These are phyloP conservation scores for Pleurozium schreberi DNA, from an alignment of 225 moss, liverwort and hornwort species.

Conservation along the genomic window DNA sequence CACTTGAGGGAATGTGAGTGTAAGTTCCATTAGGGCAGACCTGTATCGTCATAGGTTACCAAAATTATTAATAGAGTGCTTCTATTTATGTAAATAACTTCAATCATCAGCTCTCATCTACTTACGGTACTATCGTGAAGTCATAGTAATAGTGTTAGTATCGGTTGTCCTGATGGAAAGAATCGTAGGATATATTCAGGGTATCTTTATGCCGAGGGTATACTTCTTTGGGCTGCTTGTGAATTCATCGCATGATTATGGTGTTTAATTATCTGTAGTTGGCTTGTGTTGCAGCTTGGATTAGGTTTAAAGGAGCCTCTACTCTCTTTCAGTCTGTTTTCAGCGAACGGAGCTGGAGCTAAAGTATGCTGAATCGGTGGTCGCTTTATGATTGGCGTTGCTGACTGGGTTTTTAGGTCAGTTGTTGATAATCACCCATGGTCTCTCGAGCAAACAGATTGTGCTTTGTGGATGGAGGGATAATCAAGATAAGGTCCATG, in stretches of 20 bases:
- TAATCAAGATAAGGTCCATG: not conserved
- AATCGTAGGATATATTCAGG: not conserved
- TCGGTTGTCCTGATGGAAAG: not conserved
- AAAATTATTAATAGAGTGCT: not conserved
- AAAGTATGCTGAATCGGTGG: not conserved
- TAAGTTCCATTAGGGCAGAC: not conserved
- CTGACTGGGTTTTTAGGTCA: not conserved
- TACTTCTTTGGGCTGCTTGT: not conserved
- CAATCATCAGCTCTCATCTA: not conserved
- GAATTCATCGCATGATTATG: not conserved
- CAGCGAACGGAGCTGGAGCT: not conserved
- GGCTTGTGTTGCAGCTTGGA: constrained; percentile 7
- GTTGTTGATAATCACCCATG: not conserved
- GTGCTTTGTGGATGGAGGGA: not conserved
- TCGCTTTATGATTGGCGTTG: not conserved
- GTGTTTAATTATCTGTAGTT: not conserved
- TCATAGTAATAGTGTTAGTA: not conserved
- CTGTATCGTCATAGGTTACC: not conserved
- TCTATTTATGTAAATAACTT: not conserved
- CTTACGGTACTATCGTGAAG: not conserved
- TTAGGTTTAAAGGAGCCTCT: not conserved
- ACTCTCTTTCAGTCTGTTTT: not conserved
- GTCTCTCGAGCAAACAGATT: not conserved
- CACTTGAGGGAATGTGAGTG: not conserved
- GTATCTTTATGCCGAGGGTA: not conserved